phyloP scores from a whole-genome alignment of 116 monocot species.

The Posidonia oceanica region DNA sequence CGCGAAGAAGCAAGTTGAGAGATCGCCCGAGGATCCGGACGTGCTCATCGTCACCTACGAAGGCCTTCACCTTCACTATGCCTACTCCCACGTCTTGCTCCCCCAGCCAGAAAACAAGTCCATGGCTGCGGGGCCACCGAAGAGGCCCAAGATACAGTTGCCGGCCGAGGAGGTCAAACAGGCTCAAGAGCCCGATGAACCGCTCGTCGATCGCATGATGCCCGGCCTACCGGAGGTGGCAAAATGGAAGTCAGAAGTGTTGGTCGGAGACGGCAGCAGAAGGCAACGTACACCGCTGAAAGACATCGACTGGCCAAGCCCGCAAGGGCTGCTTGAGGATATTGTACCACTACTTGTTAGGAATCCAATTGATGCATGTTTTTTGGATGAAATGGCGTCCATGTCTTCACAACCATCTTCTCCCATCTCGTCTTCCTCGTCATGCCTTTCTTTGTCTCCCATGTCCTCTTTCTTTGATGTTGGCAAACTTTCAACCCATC shows the following conservation, averaged over 20 bases:
- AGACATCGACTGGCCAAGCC: background rate
- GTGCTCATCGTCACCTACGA: conserved; percentile 70
- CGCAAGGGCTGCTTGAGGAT: conserved; percentile 66
- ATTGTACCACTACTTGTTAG: conserved; percentile 57
- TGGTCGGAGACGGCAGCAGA: background rate
- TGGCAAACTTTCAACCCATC: conserved; percentile 8
- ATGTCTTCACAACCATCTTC: conserved; percentile 27
- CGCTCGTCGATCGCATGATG: no score
- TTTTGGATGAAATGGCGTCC: conserved; percentile 1
- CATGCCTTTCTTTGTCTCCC: conserved; percentile 37
- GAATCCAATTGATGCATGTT: conserved; percentile 25
- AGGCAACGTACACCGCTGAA: background rate
- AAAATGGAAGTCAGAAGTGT: background rate
- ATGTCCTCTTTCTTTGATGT: conserved; percentile 19
- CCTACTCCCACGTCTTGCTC: conserved; percentile 59
- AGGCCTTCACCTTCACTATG: conserved; percentile 82
- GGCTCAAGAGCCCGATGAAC: background rate
- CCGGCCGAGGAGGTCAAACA: background rate
- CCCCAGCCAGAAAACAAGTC: background rate
- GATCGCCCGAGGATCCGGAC: conserved; percentile 57
- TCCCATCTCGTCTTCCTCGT: conserved; percentile 31
- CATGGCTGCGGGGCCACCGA: background rate
- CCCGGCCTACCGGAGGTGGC: background rate
- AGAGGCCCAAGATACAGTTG: conserved; percentile 21
- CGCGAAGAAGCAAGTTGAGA: conserved; percentile 87